These are phyloP conservation scores for Talaromyces funiculosus DNA, from an alignment of 2,329 filamentous ascomycete genomes.

Conservation along the genomic window DNA sequence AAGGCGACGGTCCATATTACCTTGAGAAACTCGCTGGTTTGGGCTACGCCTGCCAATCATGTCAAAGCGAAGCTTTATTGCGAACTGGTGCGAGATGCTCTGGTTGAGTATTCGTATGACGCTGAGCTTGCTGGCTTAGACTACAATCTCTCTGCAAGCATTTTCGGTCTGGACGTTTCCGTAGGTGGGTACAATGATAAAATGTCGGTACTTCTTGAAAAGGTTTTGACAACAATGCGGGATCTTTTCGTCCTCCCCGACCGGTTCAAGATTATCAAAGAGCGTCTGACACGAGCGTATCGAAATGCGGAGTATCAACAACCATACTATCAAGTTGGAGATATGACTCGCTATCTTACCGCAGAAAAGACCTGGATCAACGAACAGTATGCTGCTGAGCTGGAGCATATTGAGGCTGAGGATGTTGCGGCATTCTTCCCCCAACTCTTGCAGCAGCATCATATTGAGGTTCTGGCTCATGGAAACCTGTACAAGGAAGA, in stretches of 20 bases:
- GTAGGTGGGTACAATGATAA: conserved; percentile 96
- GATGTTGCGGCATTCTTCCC: conserved; percentile 73
- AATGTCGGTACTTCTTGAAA: conserved; percentile 80
- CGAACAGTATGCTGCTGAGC: conserved; percentile 71
- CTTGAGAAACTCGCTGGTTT: conserved; percentile 72
- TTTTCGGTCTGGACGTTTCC: conserved; percentile 68
- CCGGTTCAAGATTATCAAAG: conserved; percentile 85
- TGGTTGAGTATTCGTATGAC: conserved; percentile 93
- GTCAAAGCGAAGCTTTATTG: conserved; percentile 76
- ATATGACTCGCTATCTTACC: conserved; percentile 75
- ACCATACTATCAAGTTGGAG: conserved; percentile 81
- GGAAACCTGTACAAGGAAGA: conserved; percentile 95
- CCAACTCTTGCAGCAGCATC: conserved; percentile 73
- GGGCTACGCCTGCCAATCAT: conserved; percentile 68
- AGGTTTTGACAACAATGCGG: conserved; percentile 76
- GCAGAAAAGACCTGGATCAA: conserved; percentile 71
- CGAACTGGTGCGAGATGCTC: conserved; percentile 77
- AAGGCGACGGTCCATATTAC: conserved; percentile 83
- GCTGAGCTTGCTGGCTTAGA: conserved; percentile 85
- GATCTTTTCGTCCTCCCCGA: conserved; percentile 80
- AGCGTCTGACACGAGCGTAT: conserved; percentile 68
- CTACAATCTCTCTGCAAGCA: conserved; percentile 70
- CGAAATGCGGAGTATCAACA: conserved; percentile 85
- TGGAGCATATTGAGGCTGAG: conserved; percentile 67
- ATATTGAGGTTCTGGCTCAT: conserved; percentile 82